These are phyloP conservation scores for Panaeolus papilionaceus DNA, from an alignment of 768 basidiomycete species.

Conservation along the genomic window DNA sequence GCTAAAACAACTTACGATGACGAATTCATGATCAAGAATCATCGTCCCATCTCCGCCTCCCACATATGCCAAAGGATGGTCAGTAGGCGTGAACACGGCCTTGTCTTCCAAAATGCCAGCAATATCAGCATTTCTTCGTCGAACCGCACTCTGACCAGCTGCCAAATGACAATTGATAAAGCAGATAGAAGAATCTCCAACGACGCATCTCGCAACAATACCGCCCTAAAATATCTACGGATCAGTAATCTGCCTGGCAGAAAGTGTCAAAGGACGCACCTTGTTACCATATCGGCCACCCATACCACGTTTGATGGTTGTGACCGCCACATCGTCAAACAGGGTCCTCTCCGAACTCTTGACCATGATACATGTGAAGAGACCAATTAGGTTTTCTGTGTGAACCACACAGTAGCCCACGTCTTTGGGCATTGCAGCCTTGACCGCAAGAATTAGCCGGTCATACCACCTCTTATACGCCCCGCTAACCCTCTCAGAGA, in stretches of 20 bases:
- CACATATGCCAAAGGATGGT: constrained; percentile 71
- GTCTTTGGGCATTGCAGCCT: constrained; percentile 74
- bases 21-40: constrained; percentile 94
- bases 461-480: constrained; percentile 93
- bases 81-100: constrained; percentile 62
- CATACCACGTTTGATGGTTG: constrained; percentile 91
- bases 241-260: neutral
- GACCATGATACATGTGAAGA: constrained; percentile 81
- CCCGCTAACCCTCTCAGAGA: constrained; percentile 85
- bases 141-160: constrained; percentile 87
- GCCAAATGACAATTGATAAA: constrained; percentile 98
- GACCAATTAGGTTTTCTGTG: constrained; percentile 89
- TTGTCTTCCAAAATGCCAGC: constrained; percentile 88
- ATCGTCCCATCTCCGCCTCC: constrained; percentile 94
- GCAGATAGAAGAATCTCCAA: constrained; percentile 93
- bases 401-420: constrained; percentile 80
- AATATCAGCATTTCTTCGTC: constrained; percentile 86
- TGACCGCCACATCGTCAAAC: constrained; percentile 75
- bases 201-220: constrained; percentile 86
- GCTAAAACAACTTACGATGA: constrained; percentile 64
- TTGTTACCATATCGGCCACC: constrained; percentile 95
- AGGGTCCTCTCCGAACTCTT: constrained; percentile 66
- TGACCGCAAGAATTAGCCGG: constrained; percentile 72
- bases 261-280: constrained; percentile 48
- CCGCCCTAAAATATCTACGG: constrained; percentile 64